Conservation (phyloP, 108 stramenopile species). For the Discostella pseudostelligera region DNA sequence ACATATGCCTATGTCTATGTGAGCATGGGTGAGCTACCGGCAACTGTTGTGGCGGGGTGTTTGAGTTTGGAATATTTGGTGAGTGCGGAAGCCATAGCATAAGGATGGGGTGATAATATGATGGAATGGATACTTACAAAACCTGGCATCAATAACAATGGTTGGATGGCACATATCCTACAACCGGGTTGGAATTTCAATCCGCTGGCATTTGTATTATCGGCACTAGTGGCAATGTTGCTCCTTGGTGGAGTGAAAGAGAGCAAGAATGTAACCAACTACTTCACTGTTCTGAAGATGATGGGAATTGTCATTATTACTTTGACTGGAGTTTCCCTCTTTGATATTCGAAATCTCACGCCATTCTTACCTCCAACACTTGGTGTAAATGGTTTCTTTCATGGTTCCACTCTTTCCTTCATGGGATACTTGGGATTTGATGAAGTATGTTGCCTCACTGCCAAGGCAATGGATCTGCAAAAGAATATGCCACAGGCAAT, state of each 20-base stretch:
- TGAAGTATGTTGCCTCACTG: conserved; percentile 24
- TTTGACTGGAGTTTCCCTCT: not conserved
- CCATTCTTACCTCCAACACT: conserved; percentile 1
- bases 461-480: conserved; percentile 12
- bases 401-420: conserved; percentile 5
- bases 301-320: not conserved
- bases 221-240: conserved; percentile 2
- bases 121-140: conserved; percentile 5
- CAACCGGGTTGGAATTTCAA: conserved; percentile 18
- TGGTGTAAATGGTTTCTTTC: not conserved
- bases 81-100: conserved; percentile 8
- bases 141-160: not conserved
- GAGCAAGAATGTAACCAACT: conserved; percentile 17
- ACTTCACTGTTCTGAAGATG: conserved; percentile 16
- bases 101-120: conserved; percentile 22
- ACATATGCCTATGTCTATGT: conserved; percentile 19
- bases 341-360: not conserved
- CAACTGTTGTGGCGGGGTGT: conserved; percentile 13
- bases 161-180: not conserved
- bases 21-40: conserved; percentile 15
- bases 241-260: conserved; percentile 28
- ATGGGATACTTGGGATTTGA: conserved; percentile 18
- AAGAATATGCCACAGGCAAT: conserved; percentile 4
- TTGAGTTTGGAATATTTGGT: conserved; percentile 15
- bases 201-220: conserved; percentile 23